These are phyloP conservation scores for Venustampulla echinocandica DNA, from an alignment of 495 filamentous ascomycete species.

Conservation along the genomic window DNA sequence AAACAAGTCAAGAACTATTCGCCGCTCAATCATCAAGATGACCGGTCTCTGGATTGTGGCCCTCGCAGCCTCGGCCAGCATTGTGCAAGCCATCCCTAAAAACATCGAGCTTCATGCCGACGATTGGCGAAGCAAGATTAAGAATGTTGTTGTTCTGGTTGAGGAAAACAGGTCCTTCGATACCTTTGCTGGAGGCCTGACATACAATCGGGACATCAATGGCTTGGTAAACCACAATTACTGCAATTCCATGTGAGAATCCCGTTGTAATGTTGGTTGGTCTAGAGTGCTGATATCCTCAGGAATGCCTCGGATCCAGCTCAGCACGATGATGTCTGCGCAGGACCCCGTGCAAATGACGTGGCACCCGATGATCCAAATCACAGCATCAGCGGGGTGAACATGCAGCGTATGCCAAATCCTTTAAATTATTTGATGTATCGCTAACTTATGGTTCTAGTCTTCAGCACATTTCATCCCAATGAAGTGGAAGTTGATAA, in stretches of 20 bases:
- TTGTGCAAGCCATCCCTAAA: constrained; percentile 8
- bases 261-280: not conserved
- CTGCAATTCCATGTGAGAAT: constrained; percentile 22
- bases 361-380: constrained; percentile 40
- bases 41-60: constrained; percentile 8
- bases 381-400: constrained; percentile 42
- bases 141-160: constrained; percentile 30
- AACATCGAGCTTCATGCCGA: not conserved
- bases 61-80: constrained; percentile 10
- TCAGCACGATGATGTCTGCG: constrained; percentile 30
- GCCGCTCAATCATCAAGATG: too few species aligned
- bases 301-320: constrained; percentile 34
- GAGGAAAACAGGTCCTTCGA: constrained; percentile 29
- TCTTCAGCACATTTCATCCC: constrained; percentile 37
- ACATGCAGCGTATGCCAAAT: constrained; percentile 34
- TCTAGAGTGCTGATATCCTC: constrained; percentile 6
- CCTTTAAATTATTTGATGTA: not conserved
- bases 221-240: constrained; percentile 21
- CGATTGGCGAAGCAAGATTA: constrained; percentile 22
- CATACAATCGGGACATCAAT: constrained; percentile 15
- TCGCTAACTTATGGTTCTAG: constrained; percentile 7
- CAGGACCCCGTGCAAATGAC: constrained; percentile 34
- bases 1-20: too few species aligned
- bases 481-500: constrained; percentile 30
- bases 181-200: constrained; percentile 26